Conservation (phyloP, 2,329 filamentous ascomycete genomes). For the Clathrospora elynae region DNA sequence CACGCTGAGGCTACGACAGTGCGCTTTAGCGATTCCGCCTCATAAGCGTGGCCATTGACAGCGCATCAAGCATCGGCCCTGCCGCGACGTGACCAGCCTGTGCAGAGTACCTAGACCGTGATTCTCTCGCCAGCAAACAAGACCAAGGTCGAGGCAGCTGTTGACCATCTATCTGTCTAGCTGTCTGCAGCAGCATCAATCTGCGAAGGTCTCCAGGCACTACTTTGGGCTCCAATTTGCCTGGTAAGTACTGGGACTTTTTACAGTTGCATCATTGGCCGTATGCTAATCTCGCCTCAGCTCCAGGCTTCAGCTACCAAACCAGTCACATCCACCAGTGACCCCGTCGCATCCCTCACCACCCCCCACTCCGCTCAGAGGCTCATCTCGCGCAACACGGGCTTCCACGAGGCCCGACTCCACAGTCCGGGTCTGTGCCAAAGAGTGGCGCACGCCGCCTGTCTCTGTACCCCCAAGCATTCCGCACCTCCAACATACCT, state of each 20-base stretch:
- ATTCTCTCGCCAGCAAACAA: constrained; percentile 43
- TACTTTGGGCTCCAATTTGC: constrained; percentile 11
- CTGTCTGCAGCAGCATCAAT: constrained; percentile 5
- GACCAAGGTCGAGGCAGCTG: constrained; percentile 24
- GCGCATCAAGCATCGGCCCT: constrained; percentile 49
- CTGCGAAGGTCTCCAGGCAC: constrained; percentile 3
- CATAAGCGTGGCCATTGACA: constrained; percentile 52
- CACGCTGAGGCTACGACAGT: constrained; percentile 40
- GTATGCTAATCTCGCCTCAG: constrained; percentile 38
- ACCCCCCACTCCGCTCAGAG: constrained; percentile 35
- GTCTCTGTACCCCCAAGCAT: constrained; percentile 32
- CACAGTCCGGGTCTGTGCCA: constrained; percentile 31
- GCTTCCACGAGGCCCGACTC: constrained; percentile 26
- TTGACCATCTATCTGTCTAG: constrained; percentile 4
- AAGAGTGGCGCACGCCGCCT: constrained; percentile 40
- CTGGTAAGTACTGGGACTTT: constrained; percentile 29
- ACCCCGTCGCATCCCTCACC: constrained; percentile 29
- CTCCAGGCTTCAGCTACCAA: constrained; percentile 41
- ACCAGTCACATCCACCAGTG: constrained; percentile 39
- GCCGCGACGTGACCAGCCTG: constrained; percentile 46
- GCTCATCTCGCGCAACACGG: constrained; percentile 1
- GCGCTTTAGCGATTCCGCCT: constrained; percentile 42
- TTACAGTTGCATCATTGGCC: constrained; percentile 34
- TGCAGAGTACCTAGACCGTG: constrained; percentile 39
- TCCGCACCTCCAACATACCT: constrained; percentile 24